Percentiles rank a stretch among this genome's conserved stretches.
Evolutionary conservation across 768 basidiomycete genomes (phyloP).

Genomic region (Lactarius sp.): DNA sequence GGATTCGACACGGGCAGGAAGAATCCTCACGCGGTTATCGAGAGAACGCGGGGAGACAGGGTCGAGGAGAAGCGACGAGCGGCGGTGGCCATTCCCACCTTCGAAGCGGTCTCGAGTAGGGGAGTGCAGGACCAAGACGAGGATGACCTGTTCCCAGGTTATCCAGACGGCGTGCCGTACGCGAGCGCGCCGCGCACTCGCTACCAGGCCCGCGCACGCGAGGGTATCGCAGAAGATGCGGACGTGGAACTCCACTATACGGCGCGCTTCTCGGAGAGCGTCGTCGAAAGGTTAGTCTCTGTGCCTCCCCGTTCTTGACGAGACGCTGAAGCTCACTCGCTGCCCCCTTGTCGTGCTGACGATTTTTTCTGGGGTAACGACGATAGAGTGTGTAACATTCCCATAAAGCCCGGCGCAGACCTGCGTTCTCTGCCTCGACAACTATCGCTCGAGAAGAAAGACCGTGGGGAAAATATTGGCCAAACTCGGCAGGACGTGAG

Average conservation of each 20-base stretch:
- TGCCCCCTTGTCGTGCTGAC: neutral
- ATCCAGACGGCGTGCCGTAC: conserved; percentile 41
- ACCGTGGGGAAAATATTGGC: no score
- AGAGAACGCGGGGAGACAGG: conserved; percentile 34
- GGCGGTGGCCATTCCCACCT: conserved; percentile 41
- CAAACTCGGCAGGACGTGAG: conserved; percentile 25
- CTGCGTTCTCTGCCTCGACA: conserved; percentile 26
- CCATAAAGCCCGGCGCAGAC: conserved; percentile 46
- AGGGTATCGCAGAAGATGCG: conserved; percentile 26
- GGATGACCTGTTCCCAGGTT: conserved; percentile 40
- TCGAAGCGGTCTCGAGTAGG: conserved; percentile 35
- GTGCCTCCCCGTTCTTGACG: neutral
- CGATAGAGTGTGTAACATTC: conserved; percentile 44
- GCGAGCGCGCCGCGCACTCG: conserved; percentile 38
- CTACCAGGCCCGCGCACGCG: conserved; percentile 42
- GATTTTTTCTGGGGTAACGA: neutral
- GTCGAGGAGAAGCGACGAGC: conserved; percentile 36
- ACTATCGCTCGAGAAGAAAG: neutral
- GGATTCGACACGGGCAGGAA: neutral
- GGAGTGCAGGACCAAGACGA: conserved; percentile 7
- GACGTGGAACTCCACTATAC: conserved; percentile 57
- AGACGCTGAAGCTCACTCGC: no score
- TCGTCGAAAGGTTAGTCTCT: conserved; percentile 43
- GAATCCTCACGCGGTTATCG: conserved; percentile 47
- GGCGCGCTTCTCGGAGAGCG: conserved; percentile 33